Base-by-base conservation (phyloP, 1,139 yeast species). In the Candida frijolesensis region DNA sequence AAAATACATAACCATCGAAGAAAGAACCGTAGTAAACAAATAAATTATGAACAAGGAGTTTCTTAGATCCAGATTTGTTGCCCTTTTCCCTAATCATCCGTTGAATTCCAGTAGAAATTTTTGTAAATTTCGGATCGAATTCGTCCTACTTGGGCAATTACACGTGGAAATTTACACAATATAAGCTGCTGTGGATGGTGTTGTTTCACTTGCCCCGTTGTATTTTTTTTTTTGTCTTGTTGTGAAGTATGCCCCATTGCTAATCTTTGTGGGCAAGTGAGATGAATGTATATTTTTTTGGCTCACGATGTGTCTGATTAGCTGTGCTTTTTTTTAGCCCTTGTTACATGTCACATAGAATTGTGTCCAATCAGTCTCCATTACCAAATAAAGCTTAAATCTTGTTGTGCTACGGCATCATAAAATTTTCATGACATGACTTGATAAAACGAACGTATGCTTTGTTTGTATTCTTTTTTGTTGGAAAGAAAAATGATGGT, bases 41-140 rank as follows among this genome's bases (percentile, higher is more conserved):
- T n/a, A 6, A 37, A 37, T 12, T 37, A 14, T 19, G 19, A 37
- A 37, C 25, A 8, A 8, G 9, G 19, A 5, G 25, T 37, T 37
- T 18, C 12, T 18, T 12, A 38, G 42, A 38, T 38, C 42, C 12
- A 16, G 32, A 38, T 38, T 38, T 22, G 42, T 38, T 10, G 32
- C 42, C 42, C 42, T 38, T 38, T 38, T 22, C 25, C 41, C 14
- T 37, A 19, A 19, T 37, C 29, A 18, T 37, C 41, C 41, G 41
- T 22, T 38, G 32, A n/a, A n/a, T n/a, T 19, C 2, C 22, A 10
- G 25, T 37, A 11, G 15, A 9, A 19, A 18, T 10, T 16, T 25
- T 25, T 11, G 8, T 9, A 5, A 8, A 38, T 22, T 22, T 38
- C 42, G 42, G 42, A 38, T 22, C 42, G 30, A 29, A 19, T 2